These are phyloP conservation scores for Mallotus nudiflorus DNA, from an alignment of 345 rosid genomes.

Conservation along the genomic window DNA sequence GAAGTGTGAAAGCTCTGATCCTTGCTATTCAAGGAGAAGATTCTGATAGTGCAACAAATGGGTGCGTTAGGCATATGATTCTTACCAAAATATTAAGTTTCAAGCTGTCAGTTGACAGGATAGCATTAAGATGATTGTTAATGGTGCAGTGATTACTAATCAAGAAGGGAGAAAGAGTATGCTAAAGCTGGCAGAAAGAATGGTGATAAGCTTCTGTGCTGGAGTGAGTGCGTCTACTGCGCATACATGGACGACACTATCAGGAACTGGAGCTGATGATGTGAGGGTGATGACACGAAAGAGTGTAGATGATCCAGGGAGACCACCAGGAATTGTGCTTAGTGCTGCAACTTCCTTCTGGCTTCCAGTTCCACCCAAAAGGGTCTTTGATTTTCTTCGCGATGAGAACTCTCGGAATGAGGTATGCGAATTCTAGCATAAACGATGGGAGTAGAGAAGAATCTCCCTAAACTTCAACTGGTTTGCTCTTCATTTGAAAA, in stretches of 20 bases:
- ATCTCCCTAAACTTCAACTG: too few relatives aligned
- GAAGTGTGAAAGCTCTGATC: too few relatives aligned
- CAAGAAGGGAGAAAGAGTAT: conserved; percentile 70
- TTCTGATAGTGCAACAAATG: too few relatives aligned
- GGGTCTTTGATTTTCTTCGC: conserved; percentile 76
- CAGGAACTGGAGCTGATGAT: conserved; percentile 69
- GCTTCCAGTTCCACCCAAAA: conserved; percentile 70
- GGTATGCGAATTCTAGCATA: conserved; percentile 39
- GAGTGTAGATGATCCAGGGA: conserved; percentile 78
- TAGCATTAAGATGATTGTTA: too few relatives aligned
- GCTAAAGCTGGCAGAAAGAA: conserved; percentile 79
- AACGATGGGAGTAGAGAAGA: too few relatives aligned
- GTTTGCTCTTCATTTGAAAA: neutral
- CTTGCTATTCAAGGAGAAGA: too few relatives aligned
- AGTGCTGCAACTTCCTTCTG: conserved; percentile 94
- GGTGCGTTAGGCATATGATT: too few relatives aligned
- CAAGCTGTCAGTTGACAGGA: too few relatives aligned
- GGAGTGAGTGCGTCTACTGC: conserved; percentile 73
- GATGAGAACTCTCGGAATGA: conserved; percentile 68
- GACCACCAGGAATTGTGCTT: conserved; percentile 77
- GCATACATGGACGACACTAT: conserved; percentile 65
- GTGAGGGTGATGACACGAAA: conserved; percentile 79
- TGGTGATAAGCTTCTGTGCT: conserved; percentile 71
- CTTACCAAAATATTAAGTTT: too few relatives aligned
- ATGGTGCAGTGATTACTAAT: conserved; percentile 52